Conservation (phyloP, 345 rosid species). For the Combretum micranthum region DNA sequence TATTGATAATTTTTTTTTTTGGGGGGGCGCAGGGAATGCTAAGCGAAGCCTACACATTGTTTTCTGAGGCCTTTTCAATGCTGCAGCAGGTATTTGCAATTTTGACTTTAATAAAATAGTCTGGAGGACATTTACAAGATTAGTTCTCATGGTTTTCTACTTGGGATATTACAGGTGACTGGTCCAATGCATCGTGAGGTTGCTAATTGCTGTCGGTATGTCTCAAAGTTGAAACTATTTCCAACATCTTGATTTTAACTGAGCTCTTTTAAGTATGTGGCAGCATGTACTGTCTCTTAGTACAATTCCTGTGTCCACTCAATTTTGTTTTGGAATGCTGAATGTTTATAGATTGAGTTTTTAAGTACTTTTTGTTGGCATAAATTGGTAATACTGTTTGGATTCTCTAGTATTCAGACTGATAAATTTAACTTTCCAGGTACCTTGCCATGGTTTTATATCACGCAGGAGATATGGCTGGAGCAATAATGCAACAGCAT, state of each 20-base stretch:
- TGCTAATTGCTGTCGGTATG: conserved; percentile 93
- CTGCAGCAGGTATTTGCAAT: conserved; percentile 75
- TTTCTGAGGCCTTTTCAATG: conserved; percentile 92
- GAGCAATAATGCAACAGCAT: conserved; percentile 98
- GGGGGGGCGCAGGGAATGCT: conserved; percentile 99
- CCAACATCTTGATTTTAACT: not conserved
- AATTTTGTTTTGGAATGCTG: no score
- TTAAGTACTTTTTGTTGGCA: no score
- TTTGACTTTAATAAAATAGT: not conserved
- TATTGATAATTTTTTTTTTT: conserved; percentile 4
- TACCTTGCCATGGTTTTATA: conserved; percentile 98
- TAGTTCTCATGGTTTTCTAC: not conserved
- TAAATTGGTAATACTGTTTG: not conserved
- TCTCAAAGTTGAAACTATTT: conserved; percentile 3
- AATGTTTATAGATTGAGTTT: no score
- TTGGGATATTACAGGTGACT: conserved; percentile 61
- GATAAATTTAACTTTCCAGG: conserved; percentile 32
- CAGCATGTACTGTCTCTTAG: no score
- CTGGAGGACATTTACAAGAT: not conserved
- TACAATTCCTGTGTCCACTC: no score
- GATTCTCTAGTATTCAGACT: no score
- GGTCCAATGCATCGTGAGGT: conserved; percentile 99
- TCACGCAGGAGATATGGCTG: conserved; percentile 99
- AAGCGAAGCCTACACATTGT: conserved; percentile 85
- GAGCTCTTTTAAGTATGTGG: no score